Evolutionary conservation across 768 basidiomycete species (phyloP), one percentile per base, ranked within the genome.

Genomic region (Rhizopogon vulgaris): DNA sequence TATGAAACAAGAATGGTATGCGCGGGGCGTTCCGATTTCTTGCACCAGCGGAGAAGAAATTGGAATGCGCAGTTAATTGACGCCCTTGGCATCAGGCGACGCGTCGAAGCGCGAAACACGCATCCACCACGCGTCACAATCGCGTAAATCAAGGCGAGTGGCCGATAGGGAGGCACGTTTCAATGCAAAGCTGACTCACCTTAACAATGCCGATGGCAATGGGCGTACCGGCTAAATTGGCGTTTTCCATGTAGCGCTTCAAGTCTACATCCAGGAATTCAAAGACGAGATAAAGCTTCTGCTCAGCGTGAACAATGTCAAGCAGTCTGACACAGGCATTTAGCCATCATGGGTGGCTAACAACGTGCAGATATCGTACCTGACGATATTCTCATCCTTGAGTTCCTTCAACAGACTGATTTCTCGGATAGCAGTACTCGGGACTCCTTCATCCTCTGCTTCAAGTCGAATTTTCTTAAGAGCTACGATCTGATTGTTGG

Each of bases 381-480:
- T 82, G 65, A 99, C 96, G 63, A 98, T 91, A 66, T 97, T 91
- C 34, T 93, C 90, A 67, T 98, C 90, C 68, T 90, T 91, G 61
- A 99, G 79, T 67, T 99, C 96, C 70, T 98, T 99, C 60, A 99
- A 72, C 56, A 99, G 71, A 72, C 90, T 93, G 70, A 99, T 99
- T 75, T 99, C 96, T 48, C 96, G 83, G 63, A 99, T 99, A 51
- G 95, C 94, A 4, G 96, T 99, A 57, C 88, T 91, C 8, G 96
- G 96, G 18, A 99, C 96, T 42, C 96, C 96, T 69, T 99, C 96
- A 64, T 99, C 96, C 70, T 98, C 96, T 15, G 94, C 93, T 67
- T 98, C 96, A 25, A 99, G 82, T 38, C 96, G 76, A 66, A 99
- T 98, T 79, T 99, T 99, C 83, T 99, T 99, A 58, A 98, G 76